Base-by-base conservation (phyloP, 257 asterid genomes). In the Solanum appendiculatum region DNA sequence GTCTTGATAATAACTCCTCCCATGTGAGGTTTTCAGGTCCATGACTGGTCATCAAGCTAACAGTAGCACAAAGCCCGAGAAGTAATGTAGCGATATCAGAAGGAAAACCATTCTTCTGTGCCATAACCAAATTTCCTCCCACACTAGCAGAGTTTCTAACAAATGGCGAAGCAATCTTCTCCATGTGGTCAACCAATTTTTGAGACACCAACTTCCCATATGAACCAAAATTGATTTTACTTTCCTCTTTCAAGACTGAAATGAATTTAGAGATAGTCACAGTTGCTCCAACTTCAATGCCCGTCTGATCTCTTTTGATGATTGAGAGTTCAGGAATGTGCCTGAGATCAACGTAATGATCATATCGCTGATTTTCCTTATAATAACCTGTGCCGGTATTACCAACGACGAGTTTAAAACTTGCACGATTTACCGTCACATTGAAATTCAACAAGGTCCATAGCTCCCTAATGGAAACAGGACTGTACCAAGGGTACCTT, bases 71-170 rank as follows among this genome's bases (percentile, higher is more conserved):
- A 83, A 88, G 91, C 4, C 95, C 90, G 69, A 94, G 92, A 89
- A 93, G 92, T 85, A 94, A 46, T 6, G 98, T 94, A 73, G 90
- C 93, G 56, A 92, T 91, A 89, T 94, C 96, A 0, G 98, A 94
- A 83, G 98, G 96, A 91, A 94, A 94, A 89, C 85, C n/a, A 60
- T 92, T 93, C 87, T 92, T 92, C 83, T 94, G 98, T 72, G 96
- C 92, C 96, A 94, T 93, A 51, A 93, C 93, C 88, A 94, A 85
- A 90, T 94, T 94, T 36, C 98, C 98, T 27, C 96, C 98, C 7
- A 94, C 86, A 86, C 96, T 94, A 37, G 92, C 98, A 3, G 94
- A 78, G 89, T 94, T 94, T 85, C 98, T 90, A 33, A 94, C 46
- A 89, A 93, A 94, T 2, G 87, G 89, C 18, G 96, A 54, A 46